Evolutionary conservation across 2,329 filamentous ascomycete species (phyloP).

Genomic region (Botrytis sinoallii): DNA sequence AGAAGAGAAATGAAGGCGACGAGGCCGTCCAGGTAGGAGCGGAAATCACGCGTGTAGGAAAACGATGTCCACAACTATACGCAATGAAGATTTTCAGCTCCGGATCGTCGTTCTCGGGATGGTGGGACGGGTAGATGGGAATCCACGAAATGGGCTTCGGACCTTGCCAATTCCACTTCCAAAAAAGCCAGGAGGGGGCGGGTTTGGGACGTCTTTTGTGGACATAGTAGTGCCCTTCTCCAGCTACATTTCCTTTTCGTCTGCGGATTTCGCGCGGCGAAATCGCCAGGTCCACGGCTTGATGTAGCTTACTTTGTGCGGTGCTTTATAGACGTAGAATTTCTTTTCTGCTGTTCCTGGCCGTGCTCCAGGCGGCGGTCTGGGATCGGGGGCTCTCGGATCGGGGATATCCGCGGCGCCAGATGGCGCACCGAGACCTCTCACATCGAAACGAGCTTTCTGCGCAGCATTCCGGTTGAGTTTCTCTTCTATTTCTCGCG

Average conservation of each 20-base stretch:
- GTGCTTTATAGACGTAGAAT: not conserved
- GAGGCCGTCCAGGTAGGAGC: not conserved
- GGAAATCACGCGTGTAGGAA: not conserved
- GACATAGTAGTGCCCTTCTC: not conserved
- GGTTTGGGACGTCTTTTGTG: not conserved
- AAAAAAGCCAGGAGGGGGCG: not conserved
- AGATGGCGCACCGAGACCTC: not conserved
- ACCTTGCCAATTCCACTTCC: not conserved
- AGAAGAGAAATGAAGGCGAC: not conserved
- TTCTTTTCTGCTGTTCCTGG: not conserved
- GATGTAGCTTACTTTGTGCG: not conserved
- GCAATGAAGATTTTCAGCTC: not conserved
- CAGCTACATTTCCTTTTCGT: accelerated
- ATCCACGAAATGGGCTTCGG: not conserved
- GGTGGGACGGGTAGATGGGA: not conserved
- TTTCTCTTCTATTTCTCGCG: not conserved
- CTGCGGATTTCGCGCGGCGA: not conserved
- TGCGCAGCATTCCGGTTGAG: not conserved
- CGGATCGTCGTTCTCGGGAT: not conserved
- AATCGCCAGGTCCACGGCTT: not conserved
- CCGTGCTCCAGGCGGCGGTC: not conserved
- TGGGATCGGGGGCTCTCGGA: not conserved
- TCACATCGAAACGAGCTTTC: not conserved
- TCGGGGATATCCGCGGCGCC: not conserved
- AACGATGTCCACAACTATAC: not conserved